These are phyloP conservation scores for Pulveroboletus sp. DNA, from an alignment of 768 basidiomycete genomes.

Conservation along the genomic window DNA sequence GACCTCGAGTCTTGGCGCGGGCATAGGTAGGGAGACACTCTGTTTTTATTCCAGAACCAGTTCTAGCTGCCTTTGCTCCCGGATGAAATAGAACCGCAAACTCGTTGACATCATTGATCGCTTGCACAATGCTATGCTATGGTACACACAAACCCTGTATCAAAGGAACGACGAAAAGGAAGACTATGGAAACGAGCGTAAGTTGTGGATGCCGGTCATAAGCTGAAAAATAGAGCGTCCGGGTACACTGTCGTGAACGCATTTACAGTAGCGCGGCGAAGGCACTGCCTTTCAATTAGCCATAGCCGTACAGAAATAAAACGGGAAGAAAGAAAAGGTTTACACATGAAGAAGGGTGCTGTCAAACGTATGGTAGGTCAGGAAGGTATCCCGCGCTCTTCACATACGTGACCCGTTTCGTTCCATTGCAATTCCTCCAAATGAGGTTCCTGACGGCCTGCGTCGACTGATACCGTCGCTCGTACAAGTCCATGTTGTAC, in stretches of 20 bases:
- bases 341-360: not conserved
- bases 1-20: not conserved
- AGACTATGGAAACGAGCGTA: constrained; percentile 21
- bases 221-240: constrained; percentile 10
- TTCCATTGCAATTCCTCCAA: constrained; percentile 30
- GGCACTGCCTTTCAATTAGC: constrained; percentile 16
- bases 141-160: constrained; percentile 4
- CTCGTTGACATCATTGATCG: not conserved
- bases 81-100: not conserved
- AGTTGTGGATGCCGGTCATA: constrained; percentile 9
- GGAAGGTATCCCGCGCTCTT: constrained; percentile 28
- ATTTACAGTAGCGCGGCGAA: constrained; percentile 9
- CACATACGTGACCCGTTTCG: constrained; percentile 29
- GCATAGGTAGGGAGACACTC: too few species aligned
- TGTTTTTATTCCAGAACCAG: too few species aligned
- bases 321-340: not conserved
- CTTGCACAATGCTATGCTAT: not conserved
- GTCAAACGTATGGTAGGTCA: constrained; percentile 22
- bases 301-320: constrained; percentile 15
- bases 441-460: constrained; percentile 25
- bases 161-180: constrained; percentile 20
- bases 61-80: not conserved
- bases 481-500: constrained; percentile 33
- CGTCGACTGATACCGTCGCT: constrained; percentile 27
- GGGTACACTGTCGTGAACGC: constrained; percentile 22